Percentiles rank a stretch among this genome's conserved stretches.
Conservation (phyloP, 2,329 filamentous ascomycete genomes). For the Fusarium subglutinans region DNA sequence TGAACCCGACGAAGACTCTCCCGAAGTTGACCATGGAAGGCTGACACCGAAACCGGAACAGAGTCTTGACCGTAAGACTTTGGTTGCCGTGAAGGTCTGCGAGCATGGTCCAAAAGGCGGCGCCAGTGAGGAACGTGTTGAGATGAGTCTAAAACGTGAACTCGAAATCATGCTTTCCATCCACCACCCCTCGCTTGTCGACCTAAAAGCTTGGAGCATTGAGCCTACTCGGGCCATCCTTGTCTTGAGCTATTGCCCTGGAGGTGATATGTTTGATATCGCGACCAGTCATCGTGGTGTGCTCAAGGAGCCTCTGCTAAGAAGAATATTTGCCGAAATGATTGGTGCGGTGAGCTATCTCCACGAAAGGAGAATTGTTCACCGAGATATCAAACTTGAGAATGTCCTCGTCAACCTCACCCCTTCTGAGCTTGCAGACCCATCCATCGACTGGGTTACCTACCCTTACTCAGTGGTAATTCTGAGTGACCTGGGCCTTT, state of each 20-base stretch:
- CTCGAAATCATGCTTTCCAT: constrained; percentile 92
- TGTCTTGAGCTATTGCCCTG: constrained; percentile 90
- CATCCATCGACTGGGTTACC: constrained; percentile 72
- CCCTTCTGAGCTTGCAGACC: constrained; percentile 69
- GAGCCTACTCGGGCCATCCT: constrained; percentile 84
- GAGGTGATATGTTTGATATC: constrained; percentile 94
- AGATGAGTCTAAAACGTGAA: constrained; percentile 93
- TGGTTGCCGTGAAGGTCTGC: constrained; percentile 95
- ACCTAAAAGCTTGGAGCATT: constrained; percentile 90
- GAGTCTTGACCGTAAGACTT: constrained; percentile 70
- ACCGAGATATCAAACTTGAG: constrained; percentile 97
- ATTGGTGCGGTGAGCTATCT: constrained; percentile 87
- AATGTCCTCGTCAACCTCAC: constrained; percentile 91
- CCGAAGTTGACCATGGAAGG: constrained; percentile 47
- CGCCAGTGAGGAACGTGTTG: constrained; percentile 90
- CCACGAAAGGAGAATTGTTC: constrained; percentile 86
- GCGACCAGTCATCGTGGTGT: constrained; percentile 77
- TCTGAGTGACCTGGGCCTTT: constrained; percentile 90
- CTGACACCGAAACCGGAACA: constrained; percentile 44
- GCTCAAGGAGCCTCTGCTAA: constrained; percentile 74
- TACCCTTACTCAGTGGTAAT: constrained; percentile 88
- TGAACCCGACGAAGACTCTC: constrained; percentile 58
- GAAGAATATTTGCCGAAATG: constrained; percentile 89
- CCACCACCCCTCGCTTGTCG: constrained; percentile 88
- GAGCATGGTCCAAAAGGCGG: constrained; percentile 94